Evolutionary conservation across 495 filamentous ascomycete species (phyloP).

Genomic region (Sabuloglossum arenarium): DNA sequence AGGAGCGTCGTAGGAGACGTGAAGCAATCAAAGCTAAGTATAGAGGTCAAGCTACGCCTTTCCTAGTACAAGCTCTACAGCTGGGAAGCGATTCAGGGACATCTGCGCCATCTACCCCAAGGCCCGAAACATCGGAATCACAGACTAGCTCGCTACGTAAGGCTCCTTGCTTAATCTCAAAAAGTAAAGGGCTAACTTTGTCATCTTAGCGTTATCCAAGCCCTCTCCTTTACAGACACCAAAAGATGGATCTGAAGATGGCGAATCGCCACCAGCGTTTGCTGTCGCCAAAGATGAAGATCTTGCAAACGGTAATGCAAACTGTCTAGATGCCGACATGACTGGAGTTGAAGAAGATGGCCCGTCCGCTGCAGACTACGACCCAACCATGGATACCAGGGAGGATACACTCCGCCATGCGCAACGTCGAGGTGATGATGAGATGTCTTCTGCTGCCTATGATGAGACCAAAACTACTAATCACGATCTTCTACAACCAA

Average conservation of each 20-base stretch:
- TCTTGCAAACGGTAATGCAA: conserved; percentile 29
- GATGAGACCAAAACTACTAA: conserved; percentile 35
- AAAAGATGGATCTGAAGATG: conserved; percentile 22
- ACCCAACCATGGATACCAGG: conserved; percentile 80
- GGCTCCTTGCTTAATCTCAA: neutral
- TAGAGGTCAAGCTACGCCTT: conserved; percentile 45
- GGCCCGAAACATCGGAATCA: conserved; percentile 6
- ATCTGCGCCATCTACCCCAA: conserved; percentile 11
- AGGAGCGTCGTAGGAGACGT: conserved; percentile 67
- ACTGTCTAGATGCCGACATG: conserved; percentile 21
- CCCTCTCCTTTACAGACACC: conserved; percentile 25
- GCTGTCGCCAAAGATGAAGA: conserved; percentile 37
- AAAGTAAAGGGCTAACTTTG: neutral
- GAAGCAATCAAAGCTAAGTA: conserved; percentile 80
- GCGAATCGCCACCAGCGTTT: conserved; percentile 31
- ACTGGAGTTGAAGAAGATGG: conserved; percentile 43
- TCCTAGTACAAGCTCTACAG: conserved; percentile 59
- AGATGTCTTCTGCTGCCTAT: conserved; percentile 35
- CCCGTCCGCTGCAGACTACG: conserved; percentile 87
- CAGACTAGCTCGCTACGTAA: conserved; percentile 9
- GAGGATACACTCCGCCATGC: conserved; percentile 63
- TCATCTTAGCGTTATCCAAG: conserved; percentile 8
- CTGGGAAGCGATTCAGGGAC: conserved; percentile 33
- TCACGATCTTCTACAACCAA: conserved; percentile 34
- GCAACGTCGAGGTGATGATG: conserved; percentile 32